Base-by-base conservation (phyloP, 1,139 yeast species). In the Candida sanyaensis region DNA sequence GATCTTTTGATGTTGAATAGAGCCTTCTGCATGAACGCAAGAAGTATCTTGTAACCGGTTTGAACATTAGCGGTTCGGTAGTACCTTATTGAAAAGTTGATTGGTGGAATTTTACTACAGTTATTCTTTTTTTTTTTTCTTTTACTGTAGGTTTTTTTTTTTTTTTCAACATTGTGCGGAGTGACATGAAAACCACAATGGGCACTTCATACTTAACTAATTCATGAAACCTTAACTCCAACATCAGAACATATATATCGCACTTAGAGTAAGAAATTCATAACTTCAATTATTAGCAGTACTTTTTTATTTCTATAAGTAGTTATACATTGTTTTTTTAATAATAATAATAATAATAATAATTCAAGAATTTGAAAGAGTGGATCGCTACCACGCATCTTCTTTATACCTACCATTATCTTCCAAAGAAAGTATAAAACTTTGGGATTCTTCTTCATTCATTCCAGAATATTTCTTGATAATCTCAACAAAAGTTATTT, bases 341-440 rank as follows among this genome's bases (percentile, higher is more conserved):
- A n/a, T n/a, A n/a, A n/a, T n/a, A n/a, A n/a, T n/a, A n/a, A 17
- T 17, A 17, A 17, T 17, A 17, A 3, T 17, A 17, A 17, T 17
- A 3, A 17, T 17, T 3, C 3, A 17, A 17, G 21, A 17, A 17
- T 17, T 2, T 17, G 21, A 17, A 17, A 17, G 21, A 17, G 17
- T 33, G 29, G 17, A 3, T 37, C 21, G 7, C 56, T 54, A 92
- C 98, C 98, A 92, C 0, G 97, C 91, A 61, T 93, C 99, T 64
- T 93, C 97, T 46, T 89, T 71, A 61, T 89, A 92, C 54, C 92
- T 71, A 6, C 86, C 84, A 6, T 63, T 61, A 52, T 77, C 78
- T 58, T 92, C 97, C 81, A 92, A 76, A 3, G 65, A 66, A 32
- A 77, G 56, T 37, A 91, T 63, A 54, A 75, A 81, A 29, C 63